phyloP scores from a whole-genome alignment of 805 yeast species.

The Starmerella apicola region DNA sequence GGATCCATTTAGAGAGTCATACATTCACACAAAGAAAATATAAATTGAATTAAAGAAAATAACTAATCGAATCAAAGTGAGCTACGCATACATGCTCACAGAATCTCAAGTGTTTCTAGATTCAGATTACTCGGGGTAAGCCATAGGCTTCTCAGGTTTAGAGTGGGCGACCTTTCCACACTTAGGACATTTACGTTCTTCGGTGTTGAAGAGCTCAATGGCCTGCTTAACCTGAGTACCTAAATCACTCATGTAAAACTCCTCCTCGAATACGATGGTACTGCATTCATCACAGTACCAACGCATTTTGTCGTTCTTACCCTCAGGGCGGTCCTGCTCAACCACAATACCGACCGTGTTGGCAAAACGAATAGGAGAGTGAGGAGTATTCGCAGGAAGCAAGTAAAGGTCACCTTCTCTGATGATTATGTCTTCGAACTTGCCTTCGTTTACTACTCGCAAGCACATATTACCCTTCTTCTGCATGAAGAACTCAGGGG shows the following conservation, averaged over 20 bases:
- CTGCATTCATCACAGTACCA: constrained; percentile 77
- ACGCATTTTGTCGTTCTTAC: constrained; percentile 56
- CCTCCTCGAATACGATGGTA: constrained; percentile 51
- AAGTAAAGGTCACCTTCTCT: constrained; percentile 81
- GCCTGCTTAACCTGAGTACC: constrained; percentile 87
- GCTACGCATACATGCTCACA: too few relatives aligned
- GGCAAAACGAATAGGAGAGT: constrained; percentile 76
- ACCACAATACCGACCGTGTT: constrained; percentile 82
- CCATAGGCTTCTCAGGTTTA: constrained; percentile 18
- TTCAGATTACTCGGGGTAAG: constrained; percentile 12
- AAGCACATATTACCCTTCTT: constrained; percentile 77
- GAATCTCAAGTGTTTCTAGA: too few relatives aligned
- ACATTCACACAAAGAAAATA: too few relatives aligned
- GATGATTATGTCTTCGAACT: constrained; percentile 61
- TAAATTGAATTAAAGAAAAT: too few relatives aligned
- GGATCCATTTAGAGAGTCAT: too few relatives aligned
- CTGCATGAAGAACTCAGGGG: constrained; percentile 89
- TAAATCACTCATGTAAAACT: constrained; percentile 64
- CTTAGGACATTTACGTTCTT: constrained; percentile 55
- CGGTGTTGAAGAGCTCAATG: constrained; percentile 50
- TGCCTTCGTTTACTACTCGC: constrained; percentile 57
- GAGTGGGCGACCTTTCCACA: constrained; percentile 46
- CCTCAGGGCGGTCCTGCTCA: constrained; percentile 80
- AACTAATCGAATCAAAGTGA: too few relatives aligned
- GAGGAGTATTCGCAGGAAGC: constrained; percentile 76